A percentile compares a stretch with the other conserved stretches of the same genome.
phyloP scores from a whole-genome alignment of 176 grass and related monocot species.

The Carex cristatella region DNA sequence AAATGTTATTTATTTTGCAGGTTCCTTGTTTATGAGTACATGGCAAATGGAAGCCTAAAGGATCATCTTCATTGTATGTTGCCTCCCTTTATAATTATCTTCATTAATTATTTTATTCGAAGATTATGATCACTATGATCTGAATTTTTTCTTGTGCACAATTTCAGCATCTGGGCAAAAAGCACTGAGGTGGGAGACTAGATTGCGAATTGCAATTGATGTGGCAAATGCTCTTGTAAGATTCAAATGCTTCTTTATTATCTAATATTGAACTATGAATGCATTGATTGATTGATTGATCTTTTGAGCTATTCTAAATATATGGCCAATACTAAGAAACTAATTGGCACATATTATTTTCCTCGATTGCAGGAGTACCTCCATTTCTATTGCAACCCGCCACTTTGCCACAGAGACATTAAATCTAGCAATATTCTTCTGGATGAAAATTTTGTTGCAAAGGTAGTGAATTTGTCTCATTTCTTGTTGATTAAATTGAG shows the following conservation, averaged over 20 bases:
- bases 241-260: slow-evolving; percentile 2
- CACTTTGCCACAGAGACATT: slow-evolving; percentile 92
- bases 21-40: slow-evolving; percentile 97
- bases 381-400: slow-evolving; percentile 97
- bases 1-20: slow-evolving; percentile 34
- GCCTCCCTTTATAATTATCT: slow-evolving; percentile 16
- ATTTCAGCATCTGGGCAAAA: slow-evolving; percentile 55
- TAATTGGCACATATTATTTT: neutral
- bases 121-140: neutral
- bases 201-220: slow-evolving; percentile 80
- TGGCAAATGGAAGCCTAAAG: slow-evolving; percentile 95
- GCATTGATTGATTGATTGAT: neutral
- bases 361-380: slow-evolving; percentile 74
- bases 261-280: neutral
- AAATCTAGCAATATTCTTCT: slow-evolving; percentile 99
- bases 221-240: slow-evolving; percentile 95
- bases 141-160: slow-evolving; percentile 14
- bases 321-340: slow-evolving; percentile 2
- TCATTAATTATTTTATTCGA: neutral
- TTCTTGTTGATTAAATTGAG: neutral
- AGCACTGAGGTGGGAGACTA: slow-evolving; percentile 61
- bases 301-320: neutral
- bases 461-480: slow-evolving; percentile 35
- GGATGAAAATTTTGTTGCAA: slow-evolving; percentile 86
- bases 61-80: slow-evolving; percentile 87